Evolutionary conservation across 306 rosid species (phyloP).

Genomic region (Pyrus communis): DNA sequence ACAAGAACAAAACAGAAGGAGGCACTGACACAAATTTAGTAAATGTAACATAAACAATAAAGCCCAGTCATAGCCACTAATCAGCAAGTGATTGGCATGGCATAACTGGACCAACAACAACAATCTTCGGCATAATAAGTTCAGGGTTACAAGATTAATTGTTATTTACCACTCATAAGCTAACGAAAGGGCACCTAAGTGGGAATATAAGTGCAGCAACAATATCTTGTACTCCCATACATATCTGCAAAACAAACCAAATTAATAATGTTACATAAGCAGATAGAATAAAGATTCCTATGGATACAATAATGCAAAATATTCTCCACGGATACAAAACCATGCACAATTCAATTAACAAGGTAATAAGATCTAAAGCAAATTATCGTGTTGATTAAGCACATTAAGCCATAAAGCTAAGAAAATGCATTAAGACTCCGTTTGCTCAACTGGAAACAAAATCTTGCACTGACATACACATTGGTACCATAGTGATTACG

Average conservation of each 20-base stretch:
- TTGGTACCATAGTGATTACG: too few relatives aligned
- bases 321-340: not conserved
- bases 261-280: slow-evolving; percentile 7
- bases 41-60: not conserved
- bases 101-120: not conserved
- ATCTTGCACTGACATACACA: too few relatives aligned
- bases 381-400: not conserved
- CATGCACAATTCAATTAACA: not conserved
- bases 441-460: not conserved
- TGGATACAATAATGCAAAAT: not conserved
- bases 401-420: not conserved
- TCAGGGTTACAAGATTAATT: not conserved
- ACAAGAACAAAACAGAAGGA: slow-evolving; percentile 5
- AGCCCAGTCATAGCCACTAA: not conserved
- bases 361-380: not conserved
- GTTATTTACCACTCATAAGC: slow-evolving; percentile 72
- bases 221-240: slow-evolving; percentile 72
- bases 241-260: slow-evolving; percentile 46
- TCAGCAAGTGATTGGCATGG: not conserved
- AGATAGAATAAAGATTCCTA: not conserved
- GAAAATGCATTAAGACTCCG: not conserved
- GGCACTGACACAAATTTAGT: not conserved
- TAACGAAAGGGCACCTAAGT: slow-evolving; percentile 68
- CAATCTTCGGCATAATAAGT: not conserved
- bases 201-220: slow-evolving; percentile 71